Conservation (phyloP, 768 basidiomycete genomes). For the Collybia nuda region DNA sequence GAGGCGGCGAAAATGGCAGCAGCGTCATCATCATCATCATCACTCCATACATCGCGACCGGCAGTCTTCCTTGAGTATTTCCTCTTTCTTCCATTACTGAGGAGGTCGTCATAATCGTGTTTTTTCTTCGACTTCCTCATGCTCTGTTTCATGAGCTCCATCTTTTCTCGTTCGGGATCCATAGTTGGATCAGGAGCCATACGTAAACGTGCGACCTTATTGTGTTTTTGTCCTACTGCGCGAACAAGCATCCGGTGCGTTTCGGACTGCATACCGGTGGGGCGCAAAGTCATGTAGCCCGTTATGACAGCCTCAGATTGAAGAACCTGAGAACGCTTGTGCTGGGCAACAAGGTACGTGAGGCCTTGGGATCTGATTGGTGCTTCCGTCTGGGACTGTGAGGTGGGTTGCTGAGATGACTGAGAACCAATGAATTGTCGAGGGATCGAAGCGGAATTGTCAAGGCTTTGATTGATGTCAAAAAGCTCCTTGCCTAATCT, state of each 20-base stretch:
- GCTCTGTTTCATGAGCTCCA: slow-evolving; percentile 63
- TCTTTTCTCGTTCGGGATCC: slow-evolving; percentile 74
- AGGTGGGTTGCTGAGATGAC: slow-evolving; percentile 36
- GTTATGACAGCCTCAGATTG: slow-evolving; percentile 84
- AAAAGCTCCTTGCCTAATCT: slow-evolving; percentile 93
- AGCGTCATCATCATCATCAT: slow-evolving; percentile 66
- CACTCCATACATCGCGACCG: slow-evolving; percentile 51
- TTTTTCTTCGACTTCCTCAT: slow-evolving; percentile 66
- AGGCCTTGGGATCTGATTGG: slow-evolving; percentile 65
- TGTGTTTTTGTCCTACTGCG: slow-evolving; percentile 83
- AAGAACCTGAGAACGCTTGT: slow-evolving; percentile 81
- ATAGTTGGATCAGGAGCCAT: slow-evolving; percentile 77
- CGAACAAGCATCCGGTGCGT: slow-evolving; percentile 88
- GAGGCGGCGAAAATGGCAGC: slow-evolving; percentile 48
- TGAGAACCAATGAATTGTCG: slow-evolving; percentile 52
- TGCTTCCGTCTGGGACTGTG: slow-evolving; percentile 31
- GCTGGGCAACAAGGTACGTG: slow-evolving; percentile 88
- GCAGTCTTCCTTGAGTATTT: slow-evolving; percentile 39
- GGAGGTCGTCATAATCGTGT: slow-evolving; percentile 47
- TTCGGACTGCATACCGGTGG: slow-evolving; percentile 88
- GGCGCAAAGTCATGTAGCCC: slow-evolving; percentile 80
- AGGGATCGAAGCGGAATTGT: slow-evolving; percentile 68
- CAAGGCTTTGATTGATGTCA: slow-evolving; percentile 80
- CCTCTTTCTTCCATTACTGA: slow-evolving; percentile 48
- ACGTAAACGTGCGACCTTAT: slow-evolving; percentile 73